These are phyloP conservation scores for Chimonanthus salicifolius DNA, from an alignment of 164 flowering plant species.

Conservation along the genomic window DNA sequence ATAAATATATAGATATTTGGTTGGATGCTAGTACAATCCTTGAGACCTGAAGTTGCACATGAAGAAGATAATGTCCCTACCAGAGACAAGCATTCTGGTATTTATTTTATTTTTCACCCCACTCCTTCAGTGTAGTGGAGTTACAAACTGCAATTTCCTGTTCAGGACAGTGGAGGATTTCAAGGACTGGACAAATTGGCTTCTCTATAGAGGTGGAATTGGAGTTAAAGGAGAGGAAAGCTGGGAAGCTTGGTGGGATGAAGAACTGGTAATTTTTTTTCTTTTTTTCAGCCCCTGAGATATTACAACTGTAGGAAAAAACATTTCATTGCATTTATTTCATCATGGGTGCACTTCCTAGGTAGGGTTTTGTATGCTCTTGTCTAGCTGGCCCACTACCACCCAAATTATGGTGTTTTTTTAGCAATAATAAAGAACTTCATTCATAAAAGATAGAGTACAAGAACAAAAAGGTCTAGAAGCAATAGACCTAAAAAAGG, in stretches of 20 bases:
- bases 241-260: slow-evolving; percentile 99
- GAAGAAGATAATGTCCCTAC: too few species aligned
- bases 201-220: slow-evolving; percentile 92
- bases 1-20: too few species aligned
- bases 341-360: not conserved
- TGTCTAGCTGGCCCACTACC: not conserved
- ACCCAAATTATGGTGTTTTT: too few species aligned
- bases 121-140: not conserved
- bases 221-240: slow-evolving; percentile 97
- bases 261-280: slow-evolving; percentile 60
- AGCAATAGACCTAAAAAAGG: too few species aligned
- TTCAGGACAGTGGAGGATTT: slow-evolving; percentile 90
- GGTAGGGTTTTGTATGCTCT: not conserved
- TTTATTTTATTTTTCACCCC: not conserved
- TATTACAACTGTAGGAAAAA: not conserved
- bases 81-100: too few species aligned
- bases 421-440: too few species aligned
- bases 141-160: not conserved
- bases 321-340: not conserved
- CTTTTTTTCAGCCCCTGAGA: not conserved
- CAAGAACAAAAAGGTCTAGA: too few species aligned
- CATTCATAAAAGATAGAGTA: too few species aligned
- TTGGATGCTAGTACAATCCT: too few species aligned
- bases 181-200: slow-evolving; percentile 98
- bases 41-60: too few species aligned